These are phyloP conservation scores for Anthracocystis walkeri DNA, from an alignment of 1,284 basidiomycete species.

Conservation along the genomic window DNA sequence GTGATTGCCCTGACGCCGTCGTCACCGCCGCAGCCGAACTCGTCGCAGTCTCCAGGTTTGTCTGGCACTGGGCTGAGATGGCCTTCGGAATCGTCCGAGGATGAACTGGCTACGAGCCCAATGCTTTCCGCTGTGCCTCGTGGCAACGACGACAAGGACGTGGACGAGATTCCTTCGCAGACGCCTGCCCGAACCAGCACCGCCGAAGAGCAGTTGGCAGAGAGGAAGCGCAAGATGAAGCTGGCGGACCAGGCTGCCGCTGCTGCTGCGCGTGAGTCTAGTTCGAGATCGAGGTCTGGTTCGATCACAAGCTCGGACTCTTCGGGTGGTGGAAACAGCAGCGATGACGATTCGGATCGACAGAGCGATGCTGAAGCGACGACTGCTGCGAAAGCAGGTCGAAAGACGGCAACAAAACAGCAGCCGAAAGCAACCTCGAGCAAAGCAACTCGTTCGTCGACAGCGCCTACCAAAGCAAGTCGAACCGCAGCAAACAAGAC, in stretches of 20 bases:
- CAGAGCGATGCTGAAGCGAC: slow-evolving; percentile 14
- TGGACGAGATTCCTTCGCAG: slow-evolving; percentile 28
- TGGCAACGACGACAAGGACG: slow-evolving; percentile 32
- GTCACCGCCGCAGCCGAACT: slow-evolving; percentile 14
- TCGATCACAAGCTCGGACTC: slow-evolving; percentile 50
- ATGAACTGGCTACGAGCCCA: slow-evolving; percentile 49
- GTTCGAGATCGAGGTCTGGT: slow-evolving; percentile 30
- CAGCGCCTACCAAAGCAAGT: slow-evolving; percentile 1
- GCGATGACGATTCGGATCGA: slow-evolving; percentile 22
- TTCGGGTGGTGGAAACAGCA: slow-evolving; percentile 27
- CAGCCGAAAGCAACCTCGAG: slow-evolving; percentile 1
- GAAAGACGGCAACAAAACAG: neutral
- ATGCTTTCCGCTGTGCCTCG: slow-evolving; percentile 41
- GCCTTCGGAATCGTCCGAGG: slow-evolving; percentile 41
- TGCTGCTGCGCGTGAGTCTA: slow-evolving; percentile 2
- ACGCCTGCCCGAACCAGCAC: slow-evolving; percentile 8
- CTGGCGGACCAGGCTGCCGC: slow-evolving; percentile 19
- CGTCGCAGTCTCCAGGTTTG: slow-evolving; percentile 4
- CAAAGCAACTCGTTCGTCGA: slow-evolving; percentile 1
- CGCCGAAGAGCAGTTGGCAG: slow-evolving; percentile 38
- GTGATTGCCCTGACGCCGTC: slow-evolving; percentile 28
- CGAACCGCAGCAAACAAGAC: slow-evolving; percentile 1
- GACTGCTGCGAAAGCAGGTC: neutral
- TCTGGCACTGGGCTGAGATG: slow-evolving; percentile 15
- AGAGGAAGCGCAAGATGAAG: slow-evolving; percentile 35